phyloP scores from a whole-genome alignment of 257 asterid genomes.

The Ilex asprella region DNA sequence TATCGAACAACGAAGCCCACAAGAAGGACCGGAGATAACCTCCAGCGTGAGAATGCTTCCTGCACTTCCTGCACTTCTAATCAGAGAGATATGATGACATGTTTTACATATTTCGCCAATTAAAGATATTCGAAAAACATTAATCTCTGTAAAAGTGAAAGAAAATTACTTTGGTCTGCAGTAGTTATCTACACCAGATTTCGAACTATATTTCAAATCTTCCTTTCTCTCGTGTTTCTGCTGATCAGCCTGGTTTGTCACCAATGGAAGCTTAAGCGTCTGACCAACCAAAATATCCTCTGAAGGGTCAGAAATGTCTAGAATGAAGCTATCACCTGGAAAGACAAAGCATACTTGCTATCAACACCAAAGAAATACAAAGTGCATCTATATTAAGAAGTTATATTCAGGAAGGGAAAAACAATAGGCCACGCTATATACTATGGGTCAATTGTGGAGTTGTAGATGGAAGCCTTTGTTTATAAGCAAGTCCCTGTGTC shows the following conservation, averaged over 20 bases:
- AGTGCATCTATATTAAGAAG: slow-evolving; percentile 6
- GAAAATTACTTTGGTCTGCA: slow-evolving; percentile 59
- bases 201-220: slow-evolving; percentile 18
- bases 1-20: slow-evolving; percentile 55
- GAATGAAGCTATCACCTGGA: slow-evolving; percentile 85
- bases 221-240: slow-evolving; percentile 22
- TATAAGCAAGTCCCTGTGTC: slow-evolving; percentile 38
- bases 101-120: slow-evolving; percentile 40
- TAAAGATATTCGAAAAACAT: slow-evolving; percentile 11
- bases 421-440: slow-evolving; percentile 26
- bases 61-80: slow-evolving; percentile 70
- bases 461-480: slow-evolving; percentile 40
- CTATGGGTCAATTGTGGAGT: slow-evolving; percentile 57
- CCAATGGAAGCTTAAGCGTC: slow-evolving; percentile 32
- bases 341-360: slow-evolving; percentile 13
- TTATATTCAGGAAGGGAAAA: background rate
- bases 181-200: slow-evolving; percentile 24
- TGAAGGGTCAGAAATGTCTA: slow-evolving; percentile 66
- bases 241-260: slow-evolving; percentile 23
- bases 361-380: slow-evolving; percentile 1
- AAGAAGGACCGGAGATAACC: slow-evolving; percentile 86
- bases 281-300: slow-evolving; percentile 40
- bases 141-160: slow-evolving; percentile 17
- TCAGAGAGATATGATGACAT: slow-evolving; percentile 58
- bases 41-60: slow-evolving; percentile 84